Percentiles rank a stretch among this genome's conserved stretches.
These are phyloP conservation scores for Talaromyces rugulosus DNA, from an alignment of 2,329 filamentous ascomycete genomes.

Conservation along the genomic window DNA sequence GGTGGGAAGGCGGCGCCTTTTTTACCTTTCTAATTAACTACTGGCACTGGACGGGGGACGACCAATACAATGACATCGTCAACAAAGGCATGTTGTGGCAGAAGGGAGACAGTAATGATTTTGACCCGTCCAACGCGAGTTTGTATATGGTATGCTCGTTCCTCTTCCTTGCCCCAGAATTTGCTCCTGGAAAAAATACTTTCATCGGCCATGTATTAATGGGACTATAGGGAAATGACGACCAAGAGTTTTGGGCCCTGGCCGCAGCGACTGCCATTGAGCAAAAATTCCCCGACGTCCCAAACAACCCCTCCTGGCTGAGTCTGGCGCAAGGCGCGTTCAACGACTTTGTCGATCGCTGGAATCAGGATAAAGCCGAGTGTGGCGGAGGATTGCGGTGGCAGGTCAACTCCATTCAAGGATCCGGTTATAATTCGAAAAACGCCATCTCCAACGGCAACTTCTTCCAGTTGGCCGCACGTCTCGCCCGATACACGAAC, in stretches of 20 bases:
- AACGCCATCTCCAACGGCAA: slow-evolving; percentile 52
- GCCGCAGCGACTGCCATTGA: slow-evolving; percentile 72
- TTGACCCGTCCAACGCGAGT: slow-evolving; percentile 59
- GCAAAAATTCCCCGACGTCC: slow-evolving; percentile 61
- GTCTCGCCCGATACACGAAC: slow-evolving; percentile 68
- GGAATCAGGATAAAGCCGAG: slow-evolving; percentile 53
- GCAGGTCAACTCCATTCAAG: slow-evolving; percentile 73
- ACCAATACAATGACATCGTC: slow-evolving; percentile 63
- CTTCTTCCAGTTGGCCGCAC: slow-evolving; percentile 54
- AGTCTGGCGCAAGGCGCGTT: slow-evolving; percentile 74
- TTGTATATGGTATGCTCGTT: slow-evolving; percentile 21
- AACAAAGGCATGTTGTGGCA: slow-evolving; percentile 66
- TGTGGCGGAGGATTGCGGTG: slow-evolving; percentile 75
- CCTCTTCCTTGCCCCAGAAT: background rate
- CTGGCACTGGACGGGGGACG: slow-evolving; percentile 73
- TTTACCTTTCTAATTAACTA: slow-evolving; percentile 67
- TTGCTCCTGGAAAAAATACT: background rate
- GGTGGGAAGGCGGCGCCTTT: slow-evolving; percentile 69
- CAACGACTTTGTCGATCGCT: slow-evolving; percentile 68
- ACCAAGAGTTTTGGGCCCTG: slow-evolving; percentile 75
- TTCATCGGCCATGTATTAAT: background rate
- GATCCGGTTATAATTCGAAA: slow-evolving; percentile 54
- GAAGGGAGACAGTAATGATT: slow-evolving; percentile 65
- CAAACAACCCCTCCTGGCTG: slow-evolving; percentile 66
- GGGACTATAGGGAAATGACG: slow-evolving; percentile 39